phyloP scores from a whole-genome alignment of 495 filamentous ascomycete species.

The Lophiotrema nucula region DNA sequence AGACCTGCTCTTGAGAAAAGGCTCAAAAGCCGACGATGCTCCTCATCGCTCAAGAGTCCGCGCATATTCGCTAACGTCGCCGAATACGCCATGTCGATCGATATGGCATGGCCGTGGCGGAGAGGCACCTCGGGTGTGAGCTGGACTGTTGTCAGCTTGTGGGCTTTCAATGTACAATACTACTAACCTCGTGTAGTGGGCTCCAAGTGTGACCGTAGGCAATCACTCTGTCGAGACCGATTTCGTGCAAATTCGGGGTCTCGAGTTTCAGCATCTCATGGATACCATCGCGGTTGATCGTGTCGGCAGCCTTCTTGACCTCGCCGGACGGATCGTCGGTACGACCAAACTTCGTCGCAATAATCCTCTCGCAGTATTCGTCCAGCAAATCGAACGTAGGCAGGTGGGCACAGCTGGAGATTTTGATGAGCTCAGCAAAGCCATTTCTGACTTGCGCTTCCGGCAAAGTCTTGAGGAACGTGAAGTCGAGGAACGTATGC shows the following conservation, averaged over 20 bases:
- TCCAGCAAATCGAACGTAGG: conserved; percentile 56
- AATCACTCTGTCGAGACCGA: conserved; percentile 62
- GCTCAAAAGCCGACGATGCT: conserved; percentile 54
- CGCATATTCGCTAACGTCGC: conserved; percentile 58
- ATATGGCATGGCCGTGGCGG: conserved; percentile 65
- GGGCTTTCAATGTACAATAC: no score
- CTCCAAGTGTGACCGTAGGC: conserved; percentile 67
- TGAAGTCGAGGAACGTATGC: conserved; percentile 66
- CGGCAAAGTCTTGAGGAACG: conserved; percentile 60
- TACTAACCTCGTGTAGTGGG: background rate
- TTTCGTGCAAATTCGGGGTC: conserved; percentile 63
- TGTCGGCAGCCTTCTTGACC: conserved; percentile 55
- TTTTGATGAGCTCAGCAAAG: conserved; percentile 67
- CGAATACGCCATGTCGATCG: conserved; percentile 66
- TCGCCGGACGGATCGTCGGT: conserved; percentile 48
- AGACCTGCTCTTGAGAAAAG: conserved; percentile 63
- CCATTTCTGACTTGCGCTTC: conserved; percentile 62
- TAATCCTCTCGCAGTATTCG: background rate
- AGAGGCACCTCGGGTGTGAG: conserved; percentile 59
- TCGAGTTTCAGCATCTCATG: conserved; percentile 64
- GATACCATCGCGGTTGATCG: conserved; percentile 59
- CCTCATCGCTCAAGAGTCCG: conserved; percentile 50
- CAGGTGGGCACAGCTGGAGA: conserved; percentile 61
- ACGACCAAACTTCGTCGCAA: background rate
- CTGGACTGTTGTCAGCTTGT: no score